Conservation (phyloP, 306 rosid species). For the Pueraria montana region DNA sequence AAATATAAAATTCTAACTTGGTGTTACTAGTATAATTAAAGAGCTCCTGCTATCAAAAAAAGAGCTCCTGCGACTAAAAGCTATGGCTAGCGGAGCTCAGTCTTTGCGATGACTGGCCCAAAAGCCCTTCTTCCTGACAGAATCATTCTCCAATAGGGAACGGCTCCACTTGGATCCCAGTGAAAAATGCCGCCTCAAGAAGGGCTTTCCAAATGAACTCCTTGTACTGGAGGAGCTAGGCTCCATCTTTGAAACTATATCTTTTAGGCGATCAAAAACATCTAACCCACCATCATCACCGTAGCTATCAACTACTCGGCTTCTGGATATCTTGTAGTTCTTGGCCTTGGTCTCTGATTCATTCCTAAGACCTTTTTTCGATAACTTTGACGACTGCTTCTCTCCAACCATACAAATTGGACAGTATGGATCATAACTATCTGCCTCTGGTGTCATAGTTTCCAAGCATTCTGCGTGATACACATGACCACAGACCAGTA, state of each 20-base stretch:
- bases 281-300: constrained; percentile 61
- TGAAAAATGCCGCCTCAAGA: constrained; percentile 69
- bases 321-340: constrained; percentile 64
- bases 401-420: constrained; percentile 78
- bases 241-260: constrained; percentile 58
- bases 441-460: constrained; percentile 66
- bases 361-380: constrained; percentile 52
- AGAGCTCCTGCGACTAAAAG: constrained; percentile 36
- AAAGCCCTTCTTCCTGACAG: constrained; percentile 70
- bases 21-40: constrained; percentile 44
- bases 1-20: constrained; percentile 46
- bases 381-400: constrained; percentile 62
- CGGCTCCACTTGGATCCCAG: constrained; percentile 73
- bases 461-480: constrained; percentile 87
- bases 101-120: constrained; percentile 69
- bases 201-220: constrained; percentile 66
- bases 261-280: constrained; percentile 58
- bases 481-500: constrained; percentile 74
- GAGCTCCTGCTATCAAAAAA: constrained; percentile 35
- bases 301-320: constrained; percentile 75
- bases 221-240: constrained; percentile 75
- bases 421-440: constrained; percentile 76
- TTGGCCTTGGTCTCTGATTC: constrained; percentile 65
- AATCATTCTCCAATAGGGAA: constrained; percentile 64
- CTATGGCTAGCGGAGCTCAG: constrained; percentile 43